Base-by-base conservation (phyloP, 2,329 filamentous ascomycete genomes). In the Nothophaeocryptopus gaeumannii region DNA sequence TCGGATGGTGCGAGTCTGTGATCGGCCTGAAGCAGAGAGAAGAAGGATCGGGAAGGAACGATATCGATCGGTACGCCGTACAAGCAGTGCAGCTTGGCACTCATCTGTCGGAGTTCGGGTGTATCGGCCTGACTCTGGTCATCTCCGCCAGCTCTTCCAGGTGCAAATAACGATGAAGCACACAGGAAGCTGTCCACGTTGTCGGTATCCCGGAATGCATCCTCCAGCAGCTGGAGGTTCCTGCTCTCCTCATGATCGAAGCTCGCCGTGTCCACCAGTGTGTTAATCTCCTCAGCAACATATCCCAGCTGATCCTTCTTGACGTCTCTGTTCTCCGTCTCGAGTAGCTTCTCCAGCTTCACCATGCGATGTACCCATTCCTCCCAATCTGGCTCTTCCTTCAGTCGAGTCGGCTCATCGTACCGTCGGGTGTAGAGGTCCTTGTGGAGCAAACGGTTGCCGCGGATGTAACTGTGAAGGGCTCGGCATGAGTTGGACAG, bases 71-170 rank as follows among this genome's bases (percentile, higher is more conserved):
- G 79, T n/a, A 79, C 76, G 13, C 87, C 86, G 55, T 82, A 85
- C 26, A 88, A 71, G 47, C 65, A 68, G 64, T 89, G 86, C 16
- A 91, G 70, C 63, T 85, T 85, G 16, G 87, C 87, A 55, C 82
- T 85, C 56, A 79, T 72, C 69, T 89, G 86, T 29, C 80, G 78
- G 31, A 74, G 63, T 43, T 72, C 66, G 20, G 70, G 70, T 10
- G 69, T 73, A 8, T 65, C 56, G 3, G 71, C 71, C 7, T 70
- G 60, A 34, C 54, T 61, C 47, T 76, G 72, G 4, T 64, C 61
- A 10, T 62, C 65, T 15, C 70, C 73, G 14, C 77, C 78, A 2
- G 79, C 78, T n/a, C 78, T 75, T 20, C 40, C 50, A 2, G 45
- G 43, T 9, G 77, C 71, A 63, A 81, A 88, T 2, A 89, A 73